phyloP scores from a whole-genome alignment of 345 rosid species.

The Boechera stricta region DNA sequence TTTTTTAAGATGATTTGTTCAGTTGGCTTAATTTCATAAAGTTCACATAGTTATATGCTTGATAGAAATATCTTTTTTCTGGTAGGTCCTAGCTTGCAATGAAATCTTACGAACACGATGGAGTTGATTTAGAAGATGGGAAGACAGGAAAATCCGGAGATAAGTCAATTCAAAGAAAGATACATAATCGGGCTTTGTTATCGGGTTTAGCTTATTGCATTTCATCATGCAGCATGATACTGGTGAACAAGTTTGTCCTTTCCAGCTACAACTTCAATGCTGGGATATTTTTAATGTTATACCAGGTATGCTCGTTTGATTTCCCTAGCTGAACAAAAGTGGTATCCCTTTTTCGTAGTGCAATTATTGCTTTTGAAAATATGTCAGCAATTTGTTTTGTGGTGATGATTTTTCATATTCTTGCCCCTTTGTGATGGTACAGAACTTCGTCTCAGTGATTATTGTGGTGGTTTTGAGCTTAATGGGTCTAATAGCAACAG shows the following conservation, averaged over 20 bases:
- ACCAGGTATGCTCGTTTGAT: slow-evolving; percentile 66
- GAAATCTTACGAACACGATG: slow-evolving; percentile 67
- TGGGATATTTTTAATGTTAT: slow-evolving; percentile 92
- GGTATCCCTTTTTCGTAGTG: background rate
- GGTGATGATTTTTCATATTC: background rate
- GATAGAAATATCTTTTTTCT: background rate
- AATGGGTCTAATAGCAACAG: slow-evolving; percentile 76
- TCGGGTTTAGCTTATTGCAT: slow-evolving; percentile 92
- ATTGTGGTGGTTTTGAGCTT: slow-evolving; percentile 72
- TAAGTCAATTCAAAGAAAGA: slow-evolving; percentile 55
- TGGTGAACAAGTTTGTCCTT: slow-evolving; percentile 92
- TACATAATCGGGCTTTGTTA: slow-evolving; percentile 80
- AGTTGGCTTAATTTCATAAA: too few relatives aligned
- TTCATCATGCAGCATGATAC: slow-evolving; percentile 97
- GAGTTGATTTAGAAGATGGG: slow-evolving; percentile 83
- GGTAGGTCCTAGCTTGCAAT: slow-evolving; percentile 57
- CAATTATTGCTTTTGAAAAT: slow-evolving; percentile 56
- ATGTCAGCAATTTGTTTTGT: slow-evolving; percentile 52
- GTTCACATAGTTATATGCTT: background rate
- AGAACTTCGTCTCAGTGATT: slow-evolving; percentile 91
- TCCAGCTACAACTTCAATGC: slow-evolving; percentile 94
- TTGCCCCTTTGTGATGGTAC: slow-evolving; percentile 48
- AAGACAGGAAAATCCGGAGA: slow-evolving; percentile 64
- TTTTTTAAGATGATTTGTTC: background rate
- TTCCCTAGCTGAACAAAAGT: background rate